Evolutionary conservation across 179 eudicot species (phyloP), one percentile per base, ranked within the genome.

Genomic region (Monotropa hypopitys): DNA sequence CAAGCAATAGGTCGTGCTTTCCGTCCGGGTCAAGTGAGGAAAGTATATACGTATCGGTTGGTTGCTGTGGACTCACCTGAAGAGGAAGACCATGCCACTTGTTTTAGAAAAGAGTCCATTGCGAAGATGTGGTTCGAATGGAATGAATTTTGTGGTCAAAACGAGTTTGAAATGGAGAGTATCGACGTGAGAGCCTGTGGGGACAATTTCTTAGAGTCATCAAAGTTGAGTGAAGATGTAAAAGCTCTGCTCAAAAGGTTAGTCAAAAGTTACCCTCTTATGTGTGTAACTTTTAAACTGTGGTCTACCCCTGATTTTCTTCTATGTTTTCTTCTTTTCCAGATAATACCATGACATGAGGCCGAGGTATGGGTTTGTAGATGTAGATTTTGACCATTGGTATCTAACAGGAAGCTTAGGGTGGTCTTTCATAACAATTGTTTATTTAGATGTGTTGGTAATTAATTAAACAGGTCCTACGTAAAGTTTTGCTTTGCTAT

Each of bases 1-100:
- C 98, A 94, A 85, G 98, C 98, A 49, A 85, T 94, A 57, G 97
- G 98, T 5, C 96, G 98, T 45, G 98, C 98, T 5, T 94, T 90
- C 79, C 80, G 97, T 33, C 98, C 97, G 1, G 97, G 97, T n/a
- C 98, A 94, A 80, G 79, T 21, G 78, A 92, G 82, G 84, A 92
- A 92, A 77, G 92, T 90, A 1, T 86, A 70, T 67, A 74, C 82
- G 0, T 90, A 90, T 70, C 61, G 92, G 33, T 77, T 90, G 75
- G 88, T 90, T 35, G 95, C 95, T 74, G 86, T 91, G 0, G 88
- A 86, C 7, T 84, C 95, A 0, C 88, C 89, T 3, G 95, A 90
- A 80, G 90, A 86, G 79, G 87, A 86, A 46, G 92, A 90, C 83
- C 91, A 89, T 56, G 69, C 76, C 1, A 86, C 86, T 7, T 89